Base-by-base conservation (phyloP, 441 rosid genomes). In the Corymbia citriodora region DNA sequence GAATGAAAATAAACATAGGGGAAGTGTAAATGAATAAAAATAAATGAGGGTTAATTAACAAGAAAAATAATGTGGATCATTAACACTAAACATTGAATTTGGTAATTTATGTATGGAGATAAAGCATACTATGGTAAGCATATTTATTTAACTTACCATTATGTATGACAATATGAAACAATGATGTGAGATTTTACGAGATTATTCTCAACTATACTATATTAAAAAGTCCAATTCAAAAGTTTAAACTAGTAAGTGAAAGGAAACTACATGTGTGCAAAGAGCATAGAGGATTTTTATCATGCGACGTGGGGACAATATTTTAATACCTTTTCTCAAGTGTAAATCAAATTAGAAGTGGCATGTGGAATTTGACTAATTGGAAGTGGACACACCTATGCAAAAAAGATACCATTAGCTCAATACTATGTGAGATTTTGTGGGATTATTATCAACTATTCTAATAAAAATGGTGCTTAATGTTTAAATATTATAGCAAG, bases 401-500 rank as follows among this genome's bases (percentile, higher is more conserved):
- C 14, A 36, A 63, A 63, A 65, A 21, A 14, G 40, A 65, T n/a
- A n/a, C 6, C 3, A 65, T 5, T 65, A 31, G 15, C 19, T 65
- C 3, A 1, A 65, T 65, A 65, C 9, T 1, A n/a, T 31, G 40
- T 65, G 0, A 65, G 33, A 31, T 65, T 65, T 65, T 65, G 6
- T n/a, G 6, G 6, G 5, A 65, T 1, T 2, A 65, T 1, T 65
- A 0, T 3, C 4, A 65, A 65, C 0, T 65, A 16, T n/a, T 65
- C 4, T 65, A n/a, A 65, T 4, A 5, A 5, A 31, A 14, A 8
- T 0, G 1, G 0, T 65, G 10, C n/a, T 14, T 31, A 2, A 16
- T 65, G 31, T n/a, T n/a, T n/a, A n/a, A 65, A 65, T n/a, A 65
- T 65, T 16, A n/a, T 4, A 65, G 40, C 21, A n/a, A 65, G n/a